Percentiles rank a stretch among this genome's conserved stretches.
Conservation (phyloP, 345 rosid species). For the Ailanthus altissimus region DNA sequence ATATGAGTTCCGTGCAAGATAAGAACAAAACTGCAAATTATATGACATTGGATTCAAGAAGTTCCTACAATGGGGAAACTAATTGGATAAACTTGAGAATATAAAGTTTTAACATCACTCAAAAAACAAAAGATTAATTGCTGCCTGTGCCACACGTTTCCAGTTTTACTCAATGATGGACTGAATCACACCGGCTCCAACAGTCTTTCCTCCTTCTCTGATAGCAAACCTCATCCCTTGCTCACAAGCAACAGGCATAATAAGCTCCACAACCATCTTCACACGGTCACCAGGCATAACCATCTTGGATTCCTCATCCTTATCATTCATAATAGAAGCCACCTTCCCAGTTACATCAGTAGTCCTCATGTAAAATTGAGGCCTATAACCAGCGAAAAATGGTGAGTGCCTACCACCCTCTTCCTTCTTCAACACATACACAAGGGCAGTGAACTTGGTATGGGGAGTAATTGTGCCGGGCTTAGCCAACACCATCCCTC, state of each 20-base stretch:
- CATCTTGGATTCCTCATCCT: constrained; percentile 95
- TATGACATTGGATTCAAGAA: constrained; percentile 37
- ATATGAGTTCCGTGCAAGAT: constrained; percentile 28
- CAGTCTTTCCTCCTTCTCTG: constrained; percentile 94
- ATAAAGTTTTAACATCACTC: constrained; percentile 28
- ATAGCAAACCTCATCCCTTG: constrained; percentile 98
- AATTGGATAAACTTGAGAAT: constrained; percentile 36
- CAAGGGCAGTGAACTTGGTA: constrained; percentile 70
- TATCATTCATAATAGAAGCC: constrained; percentile 73
- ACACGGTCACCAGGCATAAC: constrained; percentile 98
- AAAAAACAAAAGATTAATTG: constrained; percentile 17
- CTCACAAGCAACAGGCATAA: constrained; percentile 89
- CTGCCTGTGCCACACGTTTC: not conserved
- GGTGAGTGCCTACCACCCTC: constrained; percentile 98
- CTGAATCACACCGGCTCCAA: constrained; percentile 95
- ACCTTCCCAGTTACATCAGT: constrained; percentile 93
- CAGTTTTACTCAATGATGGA: constrained; percentile 55
- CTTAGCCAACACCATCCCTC: constrained; percentile 97
- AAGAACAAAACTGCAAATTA: constrained; percentile 44
- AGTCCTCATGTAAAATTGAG: constrained; percentile 96
- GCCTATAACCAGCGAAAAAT: constrained; percentile 81
- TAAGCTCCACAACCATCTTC: constrained; percentile 87
- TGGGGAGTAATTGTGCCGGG: constrained; percentile 82
- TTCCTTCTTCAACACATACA: constrained; percentile 95
- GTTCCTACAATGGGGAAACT: constrained; percentile 37